Evolutionary conservation across 2,329 filamentous ascomycete genomes (phyloP), one percentile per base, ranked within the genome.

Genomic region (Colletotrichum filicis): DNA sequence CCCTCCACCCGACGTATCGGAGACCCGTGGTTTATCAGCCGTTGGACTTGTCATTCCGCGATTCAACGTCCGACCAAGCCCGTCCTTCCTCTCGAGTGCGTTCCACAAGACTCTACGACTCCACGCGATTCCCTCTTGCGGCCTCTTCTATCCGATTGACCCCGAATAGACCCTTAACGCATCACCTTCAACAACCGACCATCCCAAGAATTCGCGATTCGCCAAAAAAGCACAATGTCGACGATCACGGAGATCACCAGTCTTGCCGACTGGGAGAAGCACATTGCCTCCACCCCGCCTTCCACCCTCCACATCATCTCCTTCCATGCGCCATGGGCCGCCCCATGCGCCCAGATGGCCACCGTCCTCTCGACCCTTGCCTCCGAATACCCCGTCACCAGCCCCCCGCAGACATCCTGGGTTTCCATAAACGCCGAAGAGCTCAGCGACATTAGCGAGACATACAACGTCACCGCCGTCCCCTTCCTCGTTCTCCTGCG

Each of bases 251-350:
- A 97, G 79, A 92, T 98, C 83, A 89, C 91, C 77, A 91, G 89
- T 78, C 91, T 95, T 79, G 85, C 88, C 77, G 91, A 92, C 78
- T 98, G 97, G 91, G 87, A 92, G 76, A 85, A 90, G 76, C 88
- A 93, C 80, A 86, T 94, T 75, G 86, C 88, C 75, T 87, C 90
- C 55, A 87, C 95, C 16, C 90, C 94, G 12, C 80, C 92, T 2
- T 89, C 92, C 19, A 91, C 93, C 19, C 90, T 98, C 73, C 88
- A 96, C 75, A 88, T 98, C 79, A 91, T 97, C 80, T 98, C 95
- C 82, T 99, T 99, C 88, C 94, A 98, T 83, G 95, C 97, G 24
- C 94, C 95, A 76, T 99, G 97, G 97, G 97, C 97, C 35, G 95
- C 95, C 73, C 97, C 97, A 58, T 98, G 97, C 87, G 92, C 94